A percentile compares a stretch with the other conserved stretches of the same genome.
Conservation (phyloP, 2,329 filamentous ascomycete genomes). For the Monilinia laxa region DNA sequence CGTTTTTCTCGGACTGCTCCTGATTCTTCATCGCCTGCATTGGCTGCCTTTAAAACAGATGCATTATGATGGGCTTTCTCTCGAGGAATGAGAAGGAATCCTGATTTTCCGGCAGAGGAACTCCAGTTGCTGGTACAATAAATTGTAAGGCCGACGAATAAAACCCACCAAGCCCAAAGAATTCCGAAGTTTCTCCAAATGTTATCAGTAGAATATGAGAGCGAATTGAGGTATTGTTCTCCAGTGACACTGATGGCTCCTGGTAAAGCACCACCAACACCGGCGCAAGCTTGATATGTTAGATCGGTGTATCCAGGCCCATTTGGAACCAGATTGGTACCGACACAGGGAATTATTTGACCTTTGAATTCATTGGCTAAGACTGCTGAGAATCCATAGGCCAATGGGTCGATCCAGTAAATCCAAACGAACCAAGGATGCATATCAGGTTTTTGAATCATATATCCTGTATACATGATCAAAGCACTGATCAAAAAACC, state of each 20-base stretch:
- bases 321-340: constrained; percentile 51
- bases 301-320: constrained; percentile 49
- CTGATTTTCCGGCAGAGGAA: constrained; percentile 51
- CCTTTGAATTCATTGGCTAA: constrained; percentile 69
- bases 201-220: constrained; percentile 54
- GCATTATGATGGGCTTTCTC: constrained; percentile 52
- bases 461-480: constrained; percentile 63
- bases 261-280: constrained; percentile 54
- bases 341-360: constrained; percentile 53
- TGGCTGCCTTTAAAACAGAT: constrained; percentile 26
- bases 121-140: constrained; percentile 58
- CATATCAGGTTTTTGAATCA: constrained; percentile 63
- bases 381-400: constrained; percentile 68
- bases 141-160: constrained; percentile 60
- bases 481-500: constrained; percentile 53
- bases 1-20: constrained; percentile 27
- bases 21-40: constrained; percentile 52
- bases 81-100: constrained; percentile 60
- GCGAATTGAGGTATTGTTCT: constrained; percentile 55
- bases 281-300: constrained; percentile 53
- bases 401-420: constrained; percentile 64
- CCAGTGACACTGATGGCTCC: constrained; percentile 55
- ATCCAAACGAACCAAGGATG: constrained; percentile 64
- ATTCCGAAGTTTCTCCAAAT: constrained; percentile 64
- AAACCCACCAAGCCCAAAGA: constrained; percentile 60